Evolutionary conservation across 148 eudicot species (phyloP).

Genomic region (Arbutus unedo): DNA sequence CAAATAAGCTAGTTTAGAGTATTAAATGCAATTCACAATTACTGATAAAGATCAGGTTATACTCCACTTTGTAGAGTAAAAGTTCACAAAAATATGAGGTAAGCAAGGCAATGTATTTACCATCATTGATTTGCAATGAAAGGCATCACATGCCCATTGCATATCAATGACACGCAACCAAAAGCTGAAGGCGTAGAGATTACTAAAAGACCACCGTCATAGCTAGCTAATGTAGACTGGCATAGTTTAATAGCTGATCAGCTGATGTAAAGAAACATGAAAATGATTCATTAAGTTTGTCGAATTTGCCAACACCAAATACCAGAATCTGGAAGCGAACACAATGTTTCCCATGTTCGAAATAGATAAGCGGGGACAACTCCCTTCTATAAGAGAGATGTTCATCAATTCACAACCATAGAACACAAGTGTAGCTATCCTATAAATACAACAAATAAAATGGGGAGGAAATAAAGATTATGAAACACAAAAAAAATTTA

Average conservation of each 20-base stretch:
- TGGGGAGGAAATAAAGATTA: neutral
- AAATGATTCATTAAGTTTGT: neutral
- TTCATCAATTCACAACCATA: neutral
- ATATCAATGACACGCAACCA: neutral
- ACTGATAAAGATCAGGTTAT: neutral
- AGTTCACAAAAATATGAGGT: neutral
- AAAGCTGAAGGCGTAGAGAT: neutral
- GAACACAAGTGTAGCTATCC: neutral
- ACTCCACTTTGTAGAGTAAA: neutral
- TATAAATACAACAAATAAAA: neutral
- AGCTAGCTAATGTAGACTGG: neutral
- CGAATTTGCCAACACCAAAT: constrained; percentile 1
- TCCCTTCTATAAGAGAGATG: neutral
- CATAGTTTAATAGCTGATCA: neutral
- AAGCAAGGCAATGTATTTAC: neutral
- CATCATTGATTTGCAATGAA: neutral
- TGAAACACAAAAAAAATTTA: neutral
- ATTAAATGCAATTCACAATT: neutral
- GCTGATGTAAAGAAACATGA: neutral
- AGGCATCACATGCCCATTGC: constrained; percentile 4
- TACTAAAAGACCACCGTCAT: neutral
- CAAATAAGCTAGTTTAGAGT: constrained; percentile 9
- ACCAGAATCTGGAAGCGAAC: neutral
- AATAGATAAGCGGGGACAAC: neutral
- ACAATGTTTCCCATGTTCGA: neutral